Base-by-base conservation (phyloP, 2,329 filamentous ascomycete genomes). In the Nigrospora oryzae region DNA sequence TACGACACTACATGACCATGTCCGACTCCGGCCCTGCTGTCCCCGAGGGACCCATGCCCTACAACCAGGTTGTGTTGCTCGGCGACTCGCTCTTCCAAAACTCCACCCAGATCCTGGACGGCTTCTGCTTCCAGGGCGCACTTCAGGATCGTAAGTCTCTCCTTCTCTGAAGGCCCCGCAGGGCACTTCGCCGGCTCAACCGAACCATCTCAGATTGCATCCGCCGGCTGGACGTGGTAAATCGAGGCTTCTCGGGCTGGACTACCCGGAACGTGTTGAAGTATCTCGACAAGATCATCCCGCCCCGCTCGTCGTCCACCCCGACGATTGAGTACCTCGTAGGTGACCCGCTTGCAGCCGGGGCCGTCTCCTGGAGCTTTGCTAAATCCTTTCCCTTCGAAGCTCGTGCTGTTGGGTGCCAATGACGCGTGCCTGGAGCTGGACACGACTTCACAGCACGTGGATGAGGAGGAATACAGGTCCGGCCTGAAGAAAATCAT, bases 81-180 rank as follows among this genome's bases (percentile, higher is more conserved):
- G 91, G 91, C 44, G 93, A 97, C 67, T 95, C 88, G 31, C 83
- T 97, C 49, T 83, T 91, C 40, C 82, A 97, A 58, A 70, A 75
- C 36, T 76, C 81, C 2, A 77, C 76, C 51, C 70, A 74, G 33
- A 70, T 81, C 40, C 65, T 75, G 11, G 68, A 78, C 46, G 87
- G 84, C 14, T 91, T 90, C 63, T 86, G 77, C 1, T 86, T 94
- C 55, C 79, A 83, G 46, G 77, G 84, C 17, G 81, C 78, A 14
- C 68, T 95, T 3, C 81, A 89, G 59, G 66, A 78, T 53, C 75
- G 85, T 89, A 54, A 61, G 75, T 69, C 23, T 28, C 23, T 6
- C 23, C 5, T 28, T 28, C 8, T 7, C 23, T 10, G 23, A 6
- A 28, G 23, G 10, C 12, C 36, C 15, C 32, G 40, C 37, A 10